These are phyloP conservation scores for Boletus rufocinnamomeus DNA, from an alignment of 768 basidiomycete species.

Conservation along the genomic window DNA sequence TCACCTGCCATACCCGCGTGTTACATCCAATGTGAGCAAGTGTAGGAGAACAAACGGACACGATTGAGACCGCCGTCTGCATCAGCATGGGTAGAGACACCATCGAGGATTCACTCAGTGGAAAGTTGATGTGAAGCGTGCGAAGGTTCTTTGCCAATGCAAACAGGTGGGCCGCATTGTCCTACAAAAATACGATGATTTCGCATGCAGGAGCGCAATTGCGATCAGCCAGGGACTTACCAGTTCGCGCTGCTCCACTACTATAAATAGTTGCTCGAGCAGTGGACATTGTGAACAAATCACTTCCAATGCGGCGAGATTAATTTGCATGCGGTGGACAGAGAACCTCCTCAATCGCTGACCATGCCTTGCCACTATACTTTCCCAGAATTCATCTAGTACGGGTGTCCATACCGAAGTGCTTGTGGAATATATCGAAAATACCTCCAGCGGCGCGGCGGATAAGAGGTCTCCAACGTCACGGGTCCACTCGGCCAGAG, in stretches of 20 bases:
- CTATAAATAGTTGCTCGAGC: constrained; percentile 67
- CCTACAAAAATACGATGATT: constrained; percentile 12
- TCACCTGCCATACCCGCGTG: constrained; percentile 70
- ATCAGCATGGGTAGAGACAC: constrained; percentile 23
- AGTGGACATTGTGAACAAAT: constrained; percentile 56
- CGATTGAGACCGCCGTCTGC: constrained; percentile 46
- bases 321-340: constrained; percentile 63
- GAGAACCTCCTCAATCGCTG: constrained; percentile 56
- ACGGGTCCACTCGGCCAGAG: constrained; percentile 46
- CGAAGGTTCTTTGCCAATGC: constrained; percentile 48
- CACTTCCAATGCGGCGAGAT: constrained; percentile 46
- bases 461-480: constrained; percentile 46
- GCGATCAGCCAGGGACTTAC: constrained; percentile 33
- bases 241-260: constrained; percentile 47
- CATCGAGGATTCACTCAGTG: constrained; percentile 25
- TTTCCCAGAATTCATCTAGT: constrained; percentile 51
- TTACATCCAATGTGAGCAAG: constrained; percentile 68
- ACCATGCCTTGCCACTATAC: constrained; percentile 53
- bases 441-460: constrained; percentile 51
- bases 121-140: constrained; percentile 63
- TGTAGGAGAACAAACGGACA: constrained; percentile 49
- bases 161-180: constrained; percentile 36
- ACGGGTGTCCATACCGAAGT: constrained; percentile 41
- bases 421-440: constrained; percentile 63
- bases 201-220: not conserved